A percentile compares a stretch with the other conserved stretches of the same genome.
Conservation (phyloP, 2,329 filamentous ascomycete genomes). For the Sporothrix euskadiensis region DNA sequence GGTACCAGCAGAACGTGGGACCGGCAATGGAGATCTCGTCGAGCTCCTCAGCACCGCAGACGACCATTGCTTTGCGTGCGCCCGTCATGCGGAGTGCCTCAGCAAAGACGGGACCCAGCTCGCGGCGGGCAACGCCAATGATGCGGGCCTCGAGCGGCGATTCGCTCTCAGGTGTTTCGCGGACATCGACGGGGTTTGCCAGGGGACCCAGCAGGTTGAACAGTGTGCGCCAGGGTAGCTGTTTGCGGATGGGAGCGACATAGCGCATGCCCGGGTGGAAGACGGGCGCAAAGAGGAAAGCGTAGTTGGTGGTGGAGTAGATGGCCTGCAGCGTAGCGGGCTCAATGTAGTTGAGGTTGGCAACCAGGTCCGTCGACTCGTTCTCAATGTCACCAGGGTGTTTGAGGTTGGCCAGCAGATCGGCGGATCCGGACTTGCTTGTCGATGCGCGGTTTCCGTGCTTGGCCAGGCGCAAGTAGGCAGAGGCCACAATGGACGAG, state of each 20-base stretch:
- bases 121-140: constrained; percentile 86
- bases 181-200: constrained; percentile 81
- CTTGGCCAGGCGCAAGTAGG: constrained; percentile 83
- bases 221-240: constrained; percentile 91
- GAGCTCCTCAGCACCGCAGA: constrained; percentile 87
- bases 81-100: constrained; percentile 78
- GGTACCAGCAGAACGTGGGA: constrained; percentile 82
- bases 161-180: constrained; percentile 19
- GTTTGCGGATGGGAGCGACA: constrained; percentile 79
- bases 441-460: constrained; percentile 96
- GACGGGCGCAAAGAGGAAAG: constrained; percentile 91
- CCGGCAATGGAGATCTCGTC: constrained; percentile 95
- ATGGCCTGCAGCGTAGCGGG: constrained; percentile 70
- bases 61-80: constrained; percentile 79
- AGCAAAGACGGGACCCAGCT: constrained; percentile 85
- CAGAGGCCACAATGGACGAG: constrained; percentile 84
- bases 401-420: constrained; percentile 75
- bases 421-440: constrained; percentile 91
- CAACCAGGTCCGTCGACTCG: constrained; percentile 51
- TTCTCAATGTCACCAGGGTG: constrained; percentile 46
- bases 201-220: constrained; percentile 96
- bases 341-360: constrained; percentile 71
- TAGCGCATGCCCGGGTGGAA: constrained; percentile 96
- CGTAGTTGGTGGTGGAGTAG: constrained; percentile 83
- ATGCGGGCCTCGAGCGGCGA: constrained; percentile 74